Percentiles rank a stretch among this genome's conserved stretches.
phyloP scores from a whole-genome alignment of 345 rosid genomes.

The Odontarrhena argentea region DNA sequence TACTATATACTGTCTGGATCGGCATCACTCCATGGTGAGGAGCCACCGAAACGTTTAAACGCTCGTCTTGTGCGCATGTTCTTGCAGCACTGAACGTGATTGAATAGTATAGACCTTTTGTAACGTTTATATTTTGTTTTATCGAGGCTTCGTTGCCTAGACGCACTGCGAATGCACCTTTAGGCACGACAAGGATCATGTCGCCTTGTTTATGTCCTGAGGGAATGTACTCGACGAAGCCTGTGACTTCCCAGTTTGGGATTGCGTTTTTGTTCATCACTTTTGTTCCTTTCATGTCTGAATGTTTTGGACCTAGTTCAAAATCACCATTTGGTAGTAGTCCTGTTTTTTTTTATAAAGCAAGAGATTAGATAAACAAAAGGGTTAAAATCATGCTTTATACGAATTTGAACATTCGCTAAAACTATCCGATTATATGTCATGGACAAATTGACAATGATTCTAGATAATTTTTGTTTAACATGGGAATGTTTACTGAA shows the following conservation, averaged over 20 bases:
- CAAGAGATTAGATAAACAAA: not conserved
- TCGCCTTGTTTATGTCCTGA: constrained; percentile 94
- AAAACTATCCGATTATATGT: not conserved
- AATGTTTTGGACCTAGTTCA: constrained; percentile 58
- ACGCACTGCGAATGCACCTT: constrained; percentile 73
- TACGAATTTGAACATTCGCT: not conserved
- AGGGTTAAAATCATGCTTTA: not conserved
- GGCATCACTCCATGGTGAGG: constrained; percentile 75
- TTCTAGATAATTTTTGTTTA: constrained; percentile 11
- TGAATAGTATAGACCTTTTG: constrained; percentile 57
- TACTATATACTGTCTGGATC: constrained; percentile 74
- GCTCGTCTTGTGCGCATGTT: constrained; percentile 88
- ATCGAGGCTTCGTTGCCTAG: constrained; percentile 89
- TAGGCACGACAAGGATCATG: constrained; percentile 89
- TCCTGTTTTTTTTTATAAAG: constrained; percentile 45
- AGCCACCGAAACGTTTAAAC: constrained; percentile 65
- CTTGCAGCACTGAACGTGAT: constrained; percentile 86
- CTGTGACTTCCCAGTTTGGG: constrained; percentile 76
- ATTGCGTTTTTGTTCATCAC: constrained; percentile 53
- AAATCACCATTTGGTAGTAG: constrained; percentile 79
- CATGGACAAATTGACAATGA: not conserved
- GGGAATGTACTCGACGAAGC: constrained; percentile 78
- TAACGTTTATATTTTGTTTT: constrained; percentile 59
- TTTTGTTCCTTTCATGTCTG: constrained; percentile 67
- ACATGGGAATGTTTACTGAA: constrained; percentile 25